These are phyloP conservation scores for Pichia membranifaciens DNA, from an alignment of 805 yeast species.

Conservation along the genomic window DNA sequence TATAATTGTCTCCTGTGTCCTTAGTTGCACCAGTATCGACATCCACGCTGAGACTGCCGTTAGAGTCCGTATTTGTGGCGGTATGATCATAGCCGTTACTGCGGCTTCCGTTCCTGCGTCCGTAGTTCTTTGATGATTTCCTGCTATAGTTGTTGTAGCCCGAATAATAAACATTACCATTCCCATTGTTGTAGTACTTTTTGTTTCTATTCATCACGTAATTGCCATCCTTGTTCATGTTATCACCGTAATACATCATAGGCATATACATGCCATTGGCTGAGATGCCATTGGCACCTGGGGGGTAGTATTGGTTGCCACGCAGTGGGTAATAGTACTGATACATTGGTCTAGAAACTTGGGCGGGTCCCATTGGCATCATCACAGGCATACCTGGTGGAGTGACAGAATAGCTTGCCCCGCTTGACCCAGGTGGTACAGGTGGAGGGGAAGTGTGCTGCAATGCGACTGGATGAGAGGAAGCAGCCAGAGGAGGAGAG, in stretches of 20 bases:
- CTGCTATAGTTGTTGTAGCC: neutral
- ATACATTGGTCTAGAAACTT: conserved; percentile 1
- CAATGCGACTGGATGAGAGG: too few relatives aligned
- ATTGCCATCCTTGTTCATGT: neutral
- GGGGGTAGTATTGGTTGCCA: conserved; percentile 4
- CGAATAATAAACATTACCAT: neutral
- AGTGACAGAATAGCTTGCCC: too few relatives aligned
- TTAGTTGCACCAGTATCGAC: neutral
- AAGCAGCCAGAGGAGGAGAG: too few relatives aligned
- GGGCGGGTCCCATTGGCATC: neutral
- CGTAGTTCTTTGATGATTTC: neutral
- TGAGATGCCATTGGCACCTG: neutral
- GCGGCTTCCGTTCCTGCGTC: neutral
- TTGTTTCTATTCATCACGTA: neutral
- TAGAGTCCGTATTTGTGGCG: neutral
- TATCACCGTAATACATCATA: conserved; percentile 2
- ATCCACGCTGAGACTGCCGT: neutral
- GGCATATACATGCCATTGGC: neutral
- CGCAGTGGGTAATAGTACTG: conserved; percentile 7
- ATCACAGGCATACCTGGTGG: neutral
- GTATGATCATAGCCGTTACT: neutral
- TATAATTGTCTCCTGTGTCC: neutral
- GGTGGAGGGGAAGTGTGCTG: neutral
- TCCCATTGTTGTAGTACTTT: neutral
- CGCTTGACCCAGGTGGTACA: neutral